Conservation (phyloP, 2,329 filamentous ascomycete species). For the Botrytis fragariae region DNA sequence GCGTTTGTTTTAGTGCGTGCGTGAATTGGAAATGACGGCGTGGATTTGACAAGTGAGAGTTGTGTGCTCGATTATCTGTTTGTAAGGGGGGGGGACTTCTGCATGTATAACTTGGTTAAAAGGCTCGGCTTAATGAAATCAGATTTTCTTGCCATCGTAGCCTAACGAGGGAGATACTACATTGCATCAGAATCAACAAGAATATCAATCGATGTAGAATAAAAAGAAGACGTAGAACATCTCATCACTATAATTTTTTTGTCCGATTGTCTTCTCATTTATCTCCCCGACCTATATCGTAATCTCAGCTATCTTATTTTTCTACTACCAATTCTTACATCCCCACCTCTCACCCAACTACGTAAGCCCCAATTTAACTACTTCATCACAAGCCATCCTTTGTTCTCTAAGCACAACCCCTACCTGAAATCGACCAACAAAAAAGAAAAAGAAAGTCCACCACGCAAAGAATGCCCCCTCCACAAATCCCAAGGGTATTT, state of each 20-base stretch:
- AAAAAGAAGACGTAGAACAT: not conserved
- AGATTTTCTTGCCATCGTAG: not conserved
- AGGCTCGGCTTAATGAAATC: not conserved
- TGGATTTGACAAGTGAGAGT: not conserved
- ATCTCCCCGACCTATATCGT: not conserved
- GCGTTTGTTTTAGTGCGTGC: not conserved
- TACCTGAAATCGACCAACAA: not conserved
- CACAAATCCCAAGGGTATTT: constrained; percentile 20
- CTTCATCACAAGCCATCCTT: not conserved
- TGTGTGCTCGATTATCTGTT: not conserved
- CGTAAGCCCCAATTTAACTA: not conserved
- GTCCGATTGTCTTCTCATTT: not conserved
- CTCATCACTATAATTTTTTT: not conserved
- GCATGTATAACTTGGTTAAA: not conserved
- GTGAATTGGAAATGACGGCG: not conserved
- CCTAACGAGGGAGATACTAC: not conserved
- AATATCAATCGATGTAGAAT: not conserved
- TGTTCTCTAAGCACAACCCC: not conserved
- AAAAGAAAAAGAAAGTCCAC: not conserved
- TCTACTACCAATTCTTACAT: not conserved
- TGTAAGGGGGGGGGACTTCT: not conserved
- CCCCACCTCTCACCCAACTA: not conserved
- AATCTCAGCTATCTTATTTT: constrained; percentile 5
- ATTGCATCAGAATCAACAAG: not conserved
- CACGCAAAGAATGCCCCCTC: not conserved